These are phyloP conservation scores for Pseudogymnoascus sp. DNA, from an alignment of 2,329 filamentous ascomycete species.

Conservation along the genomic window DNA sequence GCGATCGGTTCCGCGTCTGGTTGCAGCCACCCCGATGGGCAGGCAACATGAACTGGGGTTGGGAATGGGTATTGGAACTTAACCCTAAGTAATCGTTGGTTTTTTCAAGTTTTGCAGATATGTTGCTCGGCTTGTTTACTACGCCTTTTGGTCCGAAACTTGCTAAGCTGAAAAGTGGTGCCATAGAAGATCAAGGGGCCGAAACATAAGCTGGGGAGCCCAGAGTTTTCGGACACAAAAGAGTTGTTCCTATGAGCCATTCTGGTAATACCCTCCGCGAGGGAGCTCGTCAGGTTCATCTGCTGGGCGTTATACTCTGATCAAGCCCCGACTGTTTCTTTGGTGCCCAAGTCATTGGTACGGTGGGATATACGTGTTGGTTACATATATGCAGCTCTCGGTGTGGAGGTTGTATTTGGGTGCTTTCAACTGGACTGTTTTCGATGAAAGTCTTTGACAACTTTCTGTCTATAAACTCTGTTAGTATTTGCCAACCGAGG, in stretches of 20 bases:
- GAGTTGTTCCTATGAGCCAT: constrained; percentile 63
- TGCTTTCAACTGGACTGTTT: not conserved
- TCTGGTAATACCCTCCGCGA: constrained; percentile 66
- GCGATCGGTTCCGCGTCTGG: constrained; percentile 37
- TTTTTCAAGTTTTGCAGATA: constrained; percentile 59
- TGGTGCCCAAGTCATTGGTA: constrained; percentile 31
- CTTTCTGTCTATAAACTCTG: constrained; percentile 20
- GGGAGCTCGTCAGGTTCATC: constrained; percentile 65
- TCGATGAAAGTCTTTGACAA: constrained; percentile 1
- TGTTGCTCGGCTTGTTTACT: constrained; percentile 61
- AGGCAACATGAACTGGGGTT: constrained; percentile 1
- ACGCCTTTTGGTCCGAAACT: constrained; percentile 18
- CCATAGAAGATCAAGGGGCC: constrained; percentile 43
- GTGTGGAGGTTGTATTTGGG: constrained; percentile 5
- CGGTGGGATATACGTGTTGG: constrained; percentile 19
- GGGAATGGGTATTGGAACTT: constrained; percentile 75
- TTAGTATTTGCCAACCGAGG: not conserved
- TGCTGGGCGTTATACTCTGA: constrained; percentile 60
- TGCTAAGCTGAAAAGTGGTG: constrained; percentile 33
- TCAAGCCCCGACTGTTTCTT: constrained; percentile 48
- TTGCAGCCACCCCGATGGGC: constrained; percentile 31
- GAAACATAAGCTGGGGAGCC: constrained; percentile 45
- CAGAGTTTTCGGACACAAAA: constrained; percentile 47
- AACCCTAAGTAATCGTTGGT: constrained; percentile 85
- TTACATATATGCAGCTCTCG: constrained; percentile 4